phyloP scores from a whole-genome alignment of 768 basidiomycete species.

The Xerocomus potaroensis region DNA sequence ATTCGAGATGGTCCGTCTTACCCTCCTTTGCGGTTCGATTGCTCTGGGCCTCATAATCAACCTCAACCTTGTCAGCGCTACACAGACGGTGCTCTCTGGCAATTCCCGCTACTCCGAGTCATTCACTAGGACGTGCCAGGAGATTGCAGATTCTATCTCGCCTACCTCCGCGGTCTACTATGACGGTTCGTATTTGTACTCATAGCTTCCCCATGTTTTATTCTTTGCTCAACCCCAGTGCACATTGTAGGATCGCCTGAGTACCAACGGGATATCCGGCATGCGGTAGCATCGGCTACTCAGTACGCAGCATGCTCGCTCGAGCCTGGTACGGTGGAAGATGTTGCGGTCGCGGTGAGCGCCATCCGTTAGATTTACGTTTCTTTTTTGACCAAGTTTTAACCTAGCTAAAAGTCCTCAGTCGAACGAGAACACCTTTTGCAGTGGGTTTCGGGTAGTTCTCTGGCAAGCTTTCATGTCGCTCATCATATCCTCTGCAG shows the following conservation, averaged over 20 bases:
- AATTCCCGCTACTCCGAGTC: no score
- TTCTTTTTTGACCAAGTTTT: not conserved
- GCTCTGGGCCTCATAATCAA: no score
- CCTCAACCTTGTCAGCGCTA: no score
- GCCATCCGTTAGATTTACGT: no score
- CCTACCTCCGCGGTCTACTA: conserved; percentile 43
- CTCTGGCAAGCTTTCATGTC: not conserved
- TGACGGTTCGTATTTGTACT: conserved; percentile 29
- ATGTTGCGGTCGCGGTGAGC: conserved; percentile 45
- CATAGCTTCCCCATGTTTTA: no score
- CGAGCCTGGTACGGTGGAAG: conserved; percentile 48
- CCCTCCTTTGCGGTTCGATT: no score
- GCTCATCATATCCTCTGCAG: conserved; percentile 24
- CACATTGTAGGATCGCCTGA: conserved; percentile 3
- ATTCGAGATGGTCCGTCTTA: no score
- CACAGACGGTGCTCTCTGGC: no score
- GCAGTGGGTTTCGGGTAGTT: conserved; percentile 2
- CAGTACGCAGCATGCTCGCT: conserved; percentile 48
- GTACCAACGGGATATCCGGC: conserved; percentile 40
- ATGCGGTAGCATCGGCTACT: conserved; percentile 48
- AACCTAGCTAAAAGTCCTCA: conserved; percentile 22
- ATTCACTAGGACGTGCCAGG: conserved; percentile 23
- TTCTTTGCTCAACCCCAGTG: not conserved
- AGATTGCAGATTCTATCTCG: conserved; percentile 39
- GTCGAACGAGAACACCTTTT: conserved; percentile 38